Conservation (phyloP, 108 stramenopile genomes). For the Discostella stelligeroides region DNA sequence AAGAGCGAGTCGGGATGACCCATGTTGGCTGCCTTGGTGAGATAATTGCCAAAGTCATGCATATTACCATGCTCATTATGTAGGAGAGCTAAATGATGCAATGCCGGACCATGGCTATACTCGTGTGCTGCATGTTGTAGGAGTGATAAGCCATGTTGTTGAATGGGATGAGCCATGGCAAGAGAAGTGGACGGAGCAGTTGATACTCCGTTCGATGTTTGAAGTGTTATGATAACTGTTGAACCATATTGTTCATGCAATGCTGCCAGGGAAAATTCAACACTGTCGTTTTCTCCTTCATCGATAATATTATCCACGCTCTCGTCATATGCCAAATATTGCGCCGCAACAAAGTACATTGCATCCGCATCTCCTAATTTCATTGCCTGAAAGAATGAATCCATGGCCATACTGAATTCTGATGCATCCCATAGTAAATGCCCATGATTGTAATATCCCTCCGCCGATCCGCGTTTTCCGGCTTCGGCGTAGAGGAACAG, state of each 20-base stretch:
- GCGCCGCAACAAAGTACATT: conserved; percentile 80
- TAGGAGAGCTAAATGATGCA: conserved; percentile 77
- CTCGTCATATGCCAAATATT: conserved; percentile 46
- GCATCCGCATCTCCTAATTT: conserved; percentile 81
- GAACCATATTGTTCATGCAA: neutral
- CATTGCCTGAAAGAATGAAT: conserved; percentile 69
- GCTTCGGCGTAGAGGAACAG: conserved; percentile 58
- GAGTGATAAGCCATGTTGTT: conserved; percentile 32
- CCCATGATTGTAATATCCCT: conserved; percentile 83
- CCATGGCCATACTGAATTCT: conserved; percentile 52
- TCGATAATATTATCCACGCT: conserved; percentile 8
- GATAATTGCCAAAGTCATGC: conserved; percentile 46
- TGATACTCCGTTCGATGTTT: neutral
- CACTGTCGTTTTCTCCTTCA: neutral
- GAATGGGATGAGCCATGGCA: conserved; percentile 9
- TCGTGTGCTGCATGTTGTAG: conserved; percentile 60
- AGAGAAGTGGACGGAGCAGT: too few relatives aligned
- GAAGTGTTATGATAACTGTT: neutral
- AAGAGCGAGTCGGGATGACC: conserved; percentile 71
- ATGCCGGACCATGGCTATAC: conserved; percentile 64
- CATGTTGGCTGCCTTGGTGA: conserved; percentile 52
- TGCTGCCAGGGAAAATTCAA: conserved; percentile 18
- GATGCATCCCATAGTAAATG: conserved; percentile 74
- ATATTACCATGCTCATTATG: conserved; percentile 57
- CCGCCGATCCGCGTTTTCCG: conserved; percentile 58